These are phyloP conservation scores for Catharanthus roseus DNA, from an alignment of 257 asterid species.

Conservation along the genomic window DNA sequence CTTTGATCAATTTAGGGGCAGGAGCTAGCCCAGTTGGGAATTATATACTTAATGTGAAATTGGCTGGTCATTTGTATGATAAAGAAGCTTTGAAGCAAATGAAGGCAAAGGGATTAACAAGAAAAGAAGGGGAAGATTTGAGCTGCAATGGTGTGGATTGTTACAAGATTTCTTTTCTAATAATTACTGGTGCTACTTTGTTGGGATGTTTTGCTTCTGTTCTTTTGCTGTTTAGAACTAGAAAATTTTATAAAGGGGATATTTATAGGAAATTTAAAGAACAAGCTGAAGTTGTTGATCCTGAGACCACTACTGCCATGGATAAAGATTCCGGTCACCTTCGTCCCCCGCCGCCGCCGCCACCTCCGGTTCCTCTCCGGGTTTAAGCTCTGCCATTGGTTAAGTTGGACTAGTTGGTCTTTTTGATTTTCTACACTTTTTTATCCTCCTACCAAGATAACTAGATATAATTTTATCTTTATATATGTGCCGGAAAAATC, in stretches of 20 bases:
- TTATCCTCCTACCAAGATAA: too few relatives aligned
- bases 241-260: slow-evolving; percentile 37
- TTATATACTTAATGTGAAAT: slow-evolving; percentile 34
- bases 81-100: slow-evolving; percentile 35
- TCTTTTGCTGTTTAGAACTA: slow-evolving; percentile 35
- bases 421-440: too few relatives aligned
- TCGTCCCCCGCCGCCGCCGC: not conserved
- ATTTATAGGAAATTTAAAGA: slow-evolving; percentile 40
- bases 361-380: not conserved
- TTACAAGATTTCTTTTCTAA: slow-evolving; percentile 28
- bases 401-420: too few relatives aligned
- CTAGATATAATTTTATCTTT: too few relatives aligned
- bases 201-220: slow-evolving; percentile 26
- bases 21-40: slow-evolving; percentile 39
- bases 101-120: slow-evolving; percentile 20
- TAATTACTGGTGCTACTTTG: slow-evolving; percentile 26
- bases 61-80: slow-evolving; percentile 39
- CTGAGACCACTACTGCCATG: not conserved
- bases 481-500: too few relatives aligned
- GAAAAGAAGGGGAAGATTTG: slow-evolving; percentile 31
- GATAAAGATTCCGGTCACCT: not conserved
- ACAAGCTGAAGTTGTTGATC: slow-evolving; percentile 18
- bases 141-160: slow-evolving; percentile 32
- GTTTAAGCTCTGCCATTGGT: too few relatives aligned
- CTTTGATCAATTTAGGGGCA: slow-evolving; percentile 31